These are phyloP conservation scores for Pseudopyricularia javanii DNA, from an alignment of 2,329 filamentous ascomycete genomes.

Conservation along the genomic window DNA sequence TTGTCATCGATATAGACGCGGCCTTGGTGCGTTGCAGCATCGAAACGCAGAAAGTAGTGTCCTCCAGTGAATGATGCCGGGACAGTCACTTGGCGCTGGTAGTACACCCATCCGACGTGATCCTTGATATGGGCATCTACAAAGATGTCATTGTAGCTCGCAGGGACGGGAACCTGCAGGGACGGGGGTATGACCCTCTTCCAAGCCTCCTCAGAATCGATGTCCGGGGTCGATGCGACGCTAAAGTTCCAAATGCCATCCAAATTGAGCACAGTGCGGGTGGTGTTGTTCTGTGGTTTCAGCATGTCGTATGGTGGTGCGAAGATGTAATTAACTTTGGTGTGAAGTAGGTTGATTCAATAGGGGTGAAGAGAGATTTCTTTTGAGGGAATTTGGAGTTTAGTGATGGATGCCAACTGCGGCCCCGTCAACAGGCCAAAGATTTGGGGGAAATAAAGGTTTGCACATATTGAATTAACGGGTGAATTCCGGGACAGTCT, in stretches of 20 bases:
- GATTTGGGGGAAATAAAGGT: too few relatives aligned
- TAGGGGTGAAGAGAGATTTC: too few relatives aligned
- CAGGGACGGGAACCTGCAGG: conserved; percentile 11
- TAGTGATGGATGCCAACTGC: too few relatives aligned
- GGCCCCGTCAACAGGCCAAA: too few relatives aligned
- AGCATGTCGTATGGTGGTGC: conserved; percentile 7
- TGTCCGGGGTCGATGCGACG: conserved; percentile 4
- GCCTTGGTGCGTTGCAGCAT: conserved; percentile 15
- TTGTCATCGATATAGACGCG: conserved; percentile 15
- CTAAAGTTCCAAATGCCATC: conserved; percentile 15
- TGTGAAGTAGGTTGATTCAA: too few relatives aligned
- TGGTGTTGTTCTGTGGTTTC: conserved; percentile 8
- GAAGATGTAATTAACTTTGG: too few relatives aligned
- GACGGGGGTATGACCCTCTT: conserved; percentile 17
- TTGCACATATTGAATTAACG: too few relatives aligned
- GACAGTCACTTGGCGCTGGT: conserved; percentile 14
- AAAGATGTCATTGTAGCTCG: conserved; percentile 15
- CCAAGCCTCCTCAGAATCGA: conserved; percentile 7
- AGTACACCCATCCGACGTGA: conserved; percentile 18
- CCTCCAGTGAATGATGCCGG: conserved; percentile 9
- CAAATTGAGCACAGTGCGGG: conserved; percentile 8
- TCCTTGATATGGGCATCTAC: conserved; percentile 11
- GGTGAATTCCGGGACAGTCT: too few relatives aligned
- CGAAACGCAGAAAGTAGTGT: conserved; percentile 12
- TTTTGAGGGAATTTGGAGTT: too few relatives aligned